Evolutionary conservation across 208 protist genomes (phyloP), one percentile per base, ranked within the genome.

Genomic region (Wallacemonas rigidus): DNA sequence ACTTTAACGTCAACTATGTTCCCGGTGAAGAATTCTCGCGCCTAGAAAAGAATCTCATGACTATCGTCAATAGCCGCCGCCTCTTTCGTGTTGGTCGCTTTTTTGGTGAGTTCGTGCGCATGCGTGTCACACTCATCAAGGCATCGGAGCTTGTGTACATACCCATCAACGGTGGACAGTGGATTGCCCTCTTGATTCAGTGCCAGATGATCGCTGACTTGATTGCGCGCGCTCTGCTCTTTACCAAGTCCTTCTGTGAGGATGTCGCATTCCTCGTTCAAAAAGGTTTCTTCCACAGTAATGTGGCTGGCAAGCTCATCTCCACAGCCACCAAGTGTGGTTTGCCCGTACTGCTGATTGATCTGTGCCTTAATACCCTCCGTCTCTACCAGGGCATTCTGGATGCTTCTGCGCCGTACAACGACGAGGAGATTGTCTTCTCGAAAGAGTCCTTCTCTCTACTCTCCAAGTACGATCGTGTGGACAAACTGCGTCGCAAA

Each of bases 201-300:
- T 89, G 79, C n/a, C 93, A 97, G 76, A 97, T 97, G 93, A 80
- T 95, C 17, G 77, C 89, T 45, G 93, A 97, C 76, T 89, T 97
- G 75, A 54, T 94, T 26, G 93, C 93, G 12, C 77, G 93, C 36
- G 71, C 75, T 4, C 81, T 97, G 26, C 77, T 95, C 69, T 95
- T 88, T 70, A 61, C 90, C 38, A 97, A 97, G 67, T 95, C 87
- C 1, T 87, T 95, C n/a, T 90, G 79, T 43, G 93, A 97, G 69
- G 93, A 97, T 72, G 71, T 95, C 11, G 90, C 90, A 14, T 95
- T 95, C 51, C 77, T 95, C 15, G 82, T 90, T 36, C 93, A 95
- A 71, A 97, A 95, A 58, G 93, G 93, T 5, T 95, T 97, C 77
- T 93, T 97, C 67, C 80, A 95, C 70, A 89, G 81, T 70, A 86